Evolutionary conservation across 2,329 filamentous ascomycete species (phyloP).

Genomic region (Xylaria sp.): DNA sequence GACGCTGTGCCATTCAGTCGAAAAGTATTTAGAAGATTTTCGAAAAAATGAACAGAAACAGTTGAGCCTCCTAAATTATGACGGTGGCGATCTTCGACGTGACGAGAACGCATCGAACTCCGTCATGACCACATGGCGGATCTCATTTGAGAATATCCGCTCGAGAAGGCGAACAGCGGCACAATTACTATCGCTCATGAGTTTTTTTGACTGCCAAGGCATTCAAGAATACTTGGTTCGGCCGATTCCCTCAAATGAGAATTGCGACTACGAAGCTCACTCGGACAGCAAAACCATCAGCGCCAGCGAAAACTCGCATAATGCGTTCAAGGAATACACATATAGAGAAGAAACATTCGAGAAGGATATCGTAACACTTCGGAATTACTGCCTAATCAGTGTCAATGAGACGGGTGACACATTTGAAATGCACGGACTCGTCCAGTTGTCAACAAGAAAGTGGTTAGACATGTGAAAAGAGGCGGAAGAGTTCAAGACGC

Average conservation of each 20-base stretch:
- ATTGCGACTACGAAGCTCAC: neutral
- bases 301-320: neutral
- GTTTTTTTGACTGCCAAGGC: constrained; percentile 56
- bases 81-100: constrained; percentile 48
- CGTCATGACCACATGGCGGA: constrained; percentile 51
- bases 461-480: constrained; percentile 47
- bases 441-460: constrained; percentile 51
- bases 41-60: constrained; percentile 46
- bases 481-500: constrained; percentile 45
- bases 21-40: constrained; percentile 53
- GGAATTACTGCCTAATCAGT: constrained; percentile 51
- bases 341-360: constrained; percentile 50
- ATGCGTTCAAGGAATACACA: neutral
- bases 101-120: constrained; percentile 50
- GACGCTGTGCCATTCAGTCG: constrained; percentile 45
- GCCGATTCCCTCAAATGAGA: neutral
- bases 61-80: constrained; percentile 44
- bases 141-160: constrained; percentile 52
- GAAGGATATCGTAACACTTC: constrained; percentile 50
- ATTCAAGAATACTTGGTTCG: constrained; percentile 51
- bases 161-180: constrained; percentile 49
- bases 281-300: neutral
- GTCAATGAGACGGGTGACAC: constrained; percentile 33
- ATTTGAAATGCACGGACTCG: constrained; percentile 57
- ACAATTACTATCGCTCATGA: constrained; percentile 57